Evolutionary conservation across 371 early-diverging fungal genomes (phyloP), one percentile per base, ranked within the genome.

Genomic region (Mucor racemosus): DNA sequence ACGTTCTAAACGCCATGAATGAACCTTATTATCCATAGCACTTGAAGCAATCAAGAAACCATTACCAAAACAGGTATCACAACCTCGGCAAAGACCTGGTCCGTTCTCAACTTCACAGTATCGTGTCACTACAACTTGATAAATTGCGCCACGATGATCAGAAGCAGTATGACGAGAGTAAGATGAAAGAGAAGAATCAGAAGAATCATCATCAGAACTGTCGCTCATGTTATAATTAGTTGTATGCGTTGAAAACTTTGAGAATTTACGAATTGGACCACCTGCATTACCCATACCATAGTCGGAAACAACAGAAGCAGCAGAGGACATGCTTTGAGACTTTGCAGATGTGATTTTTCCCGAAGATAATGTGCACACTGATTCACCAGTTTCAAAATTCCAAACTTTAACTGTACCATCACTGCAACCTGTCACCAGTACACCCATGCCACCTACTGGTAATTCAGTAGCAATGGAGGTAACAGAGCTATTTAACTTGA

Each of bases 381-480:
- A 76, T 38, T 88, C 73, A 9, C 95, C 97, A 21, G 89, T 88
- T 60, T 94, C 91, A 7, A 92, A 80, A 64, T 96, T 95, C 98
- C 98, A 99, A 34, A 96, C 86, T 67, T 91, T 92, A 8, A 98
- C 86, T 2, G 87, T 82, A 13, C 90, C 86, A 67, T 97, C 98
- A 60, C 91, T 85, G 14, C 92, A 87, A 0, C 95, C 97, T 42
- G 92, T 91, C 1, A 96, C 92, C 17, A 78, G 13, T n/a, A 78
- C 57, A 11, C 78, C 78, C 68, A 75, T 78, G 13, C 76, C 78
- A 21, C 74, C 76, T 2, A 71, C 67, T 34, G 78, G 73, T 21
- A 62, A n/a, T 26, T 75, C 78, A 10, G 76, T 64, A 42, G 65
- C 72, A 34, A 78, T 70, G 0, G 69, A 67, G 1, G 78, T 73